Conservation (phyloP, 495 filamentous ascomycete genomes). For the Penicillium psychrofluorescens region DNA sequence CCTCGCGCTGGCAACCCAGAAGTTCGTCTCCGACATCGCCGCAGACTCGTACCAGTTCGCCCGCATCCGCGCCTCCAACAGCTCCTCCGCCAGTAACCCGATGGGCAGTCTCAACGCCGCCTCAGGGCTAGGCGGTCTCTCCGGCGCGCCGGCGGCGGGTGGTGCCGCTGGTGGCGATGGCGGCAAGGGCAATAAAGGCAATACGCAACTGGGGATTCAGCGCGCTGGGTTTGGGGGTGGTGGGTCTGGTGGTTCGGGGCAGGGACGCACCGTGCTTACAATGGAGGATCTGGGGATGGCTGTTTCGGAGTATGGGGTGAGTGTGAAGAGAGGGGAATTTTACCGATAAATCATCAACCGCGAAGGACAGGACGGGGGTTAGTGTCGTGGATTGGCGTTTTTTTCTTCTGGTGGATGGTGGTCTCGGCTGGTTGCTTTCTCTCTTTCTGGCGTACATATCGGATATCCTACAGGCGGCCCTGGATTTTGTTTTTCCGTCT, state of each 20-base stretch:
- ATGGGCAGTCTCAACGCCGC: constrained; percentile 80
- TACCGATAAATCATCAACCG: constrained; percentile 57
- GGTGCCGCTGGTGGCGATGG: constrained; percentile 44
- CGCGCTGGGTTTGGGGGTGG: constrained; percentile 88
- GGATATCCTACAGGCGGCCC: constrained; percentile 14
- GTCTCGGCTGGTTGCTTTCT: background rate
- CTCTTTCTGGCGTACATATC: constrained; percentile 6
- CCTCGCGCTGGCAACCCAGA: constrained; percentile 91
- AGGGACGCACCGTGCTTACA: constrained; percentile 89
- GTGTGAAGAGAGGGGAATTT: constrained; percentile 93
- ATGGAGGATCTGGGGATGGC: constrained; percentile 99
- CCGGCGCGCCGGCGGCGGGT: constrained; percentile 45
- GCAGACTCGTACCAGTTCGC: constrained; percentile 97
- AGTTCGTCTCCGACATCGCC: constrained; percentile 95
- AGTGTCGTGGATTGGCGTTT: background rate
- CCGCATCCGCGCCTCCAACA: constrained; percentile 87
- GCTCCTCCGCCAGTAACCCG: constrained; percentile 72
- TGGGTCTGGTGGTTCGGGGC: constrained; percentile 74
- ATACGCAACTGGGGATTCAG: constrained; percentile 73
- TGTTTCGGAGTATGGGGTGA: constrained; percentile 93
- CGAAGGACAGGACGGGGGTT: no score
- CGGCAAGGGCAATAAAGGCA: constrained; percentile 55
- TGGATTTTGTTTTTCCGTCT: background rate
- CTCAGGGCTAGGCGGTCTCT: constrained; percentile 59
- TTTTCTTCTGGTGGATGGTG: background rate